Conservation (phyloP, 495 filamentous ascomycete species). For the Chaetomium tenue region DNA sequence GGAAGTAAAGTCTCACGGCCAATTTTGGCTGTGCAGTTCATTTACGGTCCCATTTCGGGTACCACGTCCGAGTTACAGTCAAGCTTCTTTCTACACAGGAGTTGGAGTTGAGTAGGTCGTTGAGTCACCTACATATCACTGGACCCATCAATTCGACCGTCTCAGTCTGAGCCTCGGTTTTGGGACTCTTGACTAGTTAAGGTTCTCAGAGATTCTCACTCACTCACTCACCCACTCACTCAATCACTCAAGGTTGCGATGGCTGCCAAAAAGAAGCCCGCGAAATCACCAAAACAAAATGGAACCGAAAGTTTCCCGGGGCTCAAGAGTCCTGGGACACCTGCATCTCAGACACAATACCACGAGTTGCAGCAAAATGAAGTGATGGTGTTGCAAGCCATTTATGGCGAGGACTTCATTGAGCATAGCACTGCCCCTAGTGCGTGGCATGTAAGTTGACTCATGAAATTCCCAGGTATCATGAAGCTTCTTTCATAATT, state of each 20-base stretch:
- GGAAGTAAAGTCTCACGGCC: conserved; percentile 33
- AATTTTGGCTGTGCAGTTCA: conserved; percentile 30
- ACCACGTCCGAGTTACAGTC: conserved; percentile 11
- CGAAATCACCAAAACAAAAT: conserved; percentile 40
- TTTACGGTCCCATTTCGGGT: conserved; percentile 4
- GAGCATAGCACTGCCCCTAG: conserved; percentile 67
- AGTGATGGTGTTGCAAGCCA: conserved; percentile 79
- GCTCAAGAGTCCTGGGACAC: conserved; percentile 38
- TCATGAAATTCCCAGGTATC: not conserved
- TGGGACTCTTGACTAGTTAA: not conserved
- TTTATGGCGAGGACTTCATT: conserved; percentile 88
- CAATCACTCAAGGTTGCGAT: conserved; percentile 29
- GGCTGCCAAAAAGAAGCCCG: conserved; percentile 49
- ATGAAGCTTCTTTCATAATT: conserved; percentile 2
- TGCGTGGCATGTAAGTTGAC: conserved; percentile 74
- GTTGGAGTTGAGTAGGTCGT: no score
- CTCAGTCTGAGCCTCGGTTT: not conserved
- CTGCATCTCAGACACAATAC: conserved; percentile 61
- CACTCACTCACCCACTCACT: not conserved
- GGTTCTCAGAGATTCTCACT: not conserved
- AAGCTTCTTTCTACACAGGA: not conserved
- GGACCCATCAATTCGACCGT: conserved; percentile 2
- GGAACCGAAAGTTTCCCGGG: conserved; percentile 41
- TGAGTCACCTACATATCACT: not conserved
- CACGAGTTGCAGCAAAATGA: conserved; percentile 83